A percentile compares a stretch with the other conserved stretches of the same genome.
Conservation (phyloP, 2,329 filamentous ascomycete species). For the Plenodomus biglobosus region DNA sequence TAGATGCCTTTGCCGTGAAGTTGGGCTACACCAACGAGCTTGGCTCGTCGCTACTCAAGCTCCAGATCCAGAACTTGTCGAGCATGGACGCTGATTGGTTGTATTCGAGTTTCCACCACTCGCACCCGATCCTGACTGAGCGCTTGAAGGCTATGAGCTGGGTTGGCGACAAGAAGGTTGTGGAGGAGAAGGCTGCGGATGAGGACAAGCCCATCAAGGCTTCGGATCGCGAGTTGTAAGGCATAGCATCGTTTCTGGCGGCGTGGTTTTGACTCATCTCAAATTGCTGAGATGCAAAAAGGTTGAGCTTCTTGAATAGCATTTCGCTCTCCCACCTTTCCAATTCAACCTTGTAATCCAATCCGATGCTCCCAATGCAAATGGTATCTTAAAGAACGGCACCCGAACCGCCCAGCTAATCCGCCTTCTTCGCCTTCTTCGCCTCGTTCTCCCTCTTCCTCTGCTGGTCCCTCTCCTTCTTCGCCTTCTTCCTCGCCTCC, state of each 20-base stretch:
- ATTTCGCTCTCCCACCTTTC: background rate
- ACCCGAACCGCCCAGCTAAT: slow-evolving; percentile 4
- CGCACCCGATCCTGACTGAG: slow-evolving; percentile 93
- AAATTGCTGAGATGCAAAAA: background rate
- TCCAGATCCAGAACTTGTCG: slow-evolving; percentile 96
- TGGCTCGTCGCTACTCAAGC: slow-evolving; percentile 86
- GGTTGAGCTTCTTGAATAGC: background rate
- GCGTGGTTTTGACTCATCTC: too few relatives aligned
- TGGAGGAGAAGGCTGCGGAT: slow-evolving; percentile 54
- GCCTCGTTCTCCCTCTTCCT: slow-evolving; percentile 44
- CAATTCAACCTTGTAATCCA: background rate
- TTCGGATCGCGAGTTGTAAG: slow-evolving; percentile 73
- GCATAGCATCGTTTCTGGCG: background rate
- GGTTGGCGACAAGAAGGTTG: slow-evolving; percentile 65
- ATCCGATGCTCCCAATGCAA: background rate
- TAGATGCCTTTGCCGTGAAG: slow-evolving; percentile 78
- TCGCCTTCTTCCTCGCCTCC: slow-evolving; percentile 57
- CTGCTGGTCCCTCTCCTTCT: slow-evolving; percentile 56
- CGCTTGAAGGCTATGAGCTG: slow-evolving; percentile 87
- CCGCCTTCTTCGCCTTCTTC: slow-evolving; percentile 27
- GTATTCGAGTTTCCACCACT: slow-evolving; percentile 98
- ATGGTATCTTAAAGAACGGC: background rate
- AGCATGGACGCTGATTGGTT: slow-evolving; percentile 99
- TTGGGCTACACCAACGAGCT: slow-evolving; percentile 85
- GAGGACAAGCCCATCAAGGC: slow-evolving; percentile 66